Base-by-base conservation (phyloP, 805 yeast genomes). In the Metschnikowia lunata region DNA sequence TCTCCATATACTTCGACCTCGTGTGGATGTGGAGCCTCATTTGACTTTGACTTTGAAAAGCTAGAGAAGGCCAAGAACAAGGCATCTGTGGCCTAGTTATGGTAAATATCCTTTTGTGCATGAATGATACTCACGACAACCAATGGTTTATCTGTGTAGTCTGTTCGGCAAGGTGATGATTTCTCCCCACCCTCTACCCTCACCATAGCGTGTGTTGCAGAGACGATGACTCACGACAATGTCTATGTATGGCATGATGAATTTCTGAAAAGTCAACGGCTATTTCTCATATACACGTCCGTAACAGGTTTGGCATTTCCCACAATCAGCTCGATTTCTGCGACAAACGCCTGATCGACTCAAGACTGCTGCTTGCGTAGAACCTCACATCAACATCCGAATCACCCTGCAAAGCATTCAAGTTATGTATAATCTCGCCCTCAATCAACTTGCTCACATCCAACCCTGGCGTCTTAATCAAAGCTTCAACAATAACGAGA, bases 351-450 rank as follows among this genome's bases (percentile, higher is more conserved):
- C 44, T 69, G 71, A 52, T 60, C 37, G 55, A 50, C 30, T 55
- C 54, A 46, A 79, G 63, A 50, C 90, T 83, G 64, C 83, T 77
- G 43, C 72, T 72, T 7, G 97, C 89, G 67, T 81, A 93, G 67
- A 75, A 91, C 61, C 89, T 80, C 50, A 93, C 99, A 67, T 93
- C 99, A 23, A 80, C 80, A 62, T 93, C 99, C 34, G 69, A 72
- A 66, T 93, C 98, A 36, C 74, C 71, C 46, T 72, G 67, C 58
- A 91, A 75, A 39, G 71, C 75, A 56, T 82, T 79, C 56, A 93
- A 75, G 34, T 77, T 72, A 28, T 93, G 85, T 39, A 82, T 55
- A 33, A 90, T 76, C 35, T 80, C 75, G 18, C 66, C 64, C 36
- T 56, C 61, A 52, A 64, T 60, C 46, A 59, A 58, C 41, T 49